Conservation (phyloP, 2,329 filamentous ascomycete species). For the Davidsoniella neocaledoniae region DNA sequence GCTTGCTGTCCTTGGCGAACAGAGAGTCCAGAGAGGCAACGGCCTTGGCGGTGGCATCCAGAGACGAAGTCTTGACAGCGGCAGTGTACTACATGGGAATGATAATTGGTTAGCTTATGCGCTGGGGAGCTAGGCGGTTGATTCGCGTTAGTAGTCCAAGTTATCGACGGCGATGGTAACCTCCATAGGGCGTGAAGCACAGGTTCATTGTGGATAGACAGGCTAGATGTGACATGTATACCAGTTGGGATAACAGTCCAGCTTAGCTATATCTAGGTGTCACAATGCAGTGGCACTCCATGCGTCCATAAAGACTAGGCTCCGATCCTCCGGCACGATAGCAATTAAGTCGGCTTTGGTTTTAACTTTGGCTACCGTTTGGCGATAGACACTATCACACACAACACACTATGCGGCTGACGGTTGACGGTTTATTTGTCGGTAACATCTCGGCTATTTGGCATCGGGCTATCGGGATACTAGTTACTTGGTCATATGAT, state of each 20-base stretch:
- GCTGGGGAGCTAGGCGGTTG: too few relatives aligned
- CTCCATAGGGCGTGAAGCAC: too few relatives aligned
- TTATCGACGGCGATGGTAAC: too few relatives aligned
- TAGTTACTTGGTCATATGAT: not conserved
- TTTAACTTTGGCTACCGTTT: not conserved
- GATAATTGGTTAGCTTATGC: constrained; percentile 3
- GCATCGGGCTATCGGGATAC: constrained; percentile 1
- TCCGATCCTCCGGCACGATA: not conserved
- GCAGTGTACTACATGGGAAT: constrained; percentile 70
- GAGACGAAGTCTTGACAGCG: constrained; percentile 67
- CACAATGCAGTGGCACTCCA: too few relatives aligned
- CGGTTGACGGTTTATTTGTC: not conserved
- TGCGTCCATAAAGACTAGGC: too few relatives aligned
- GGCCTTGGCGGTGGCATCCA: constrained; percentile 74
- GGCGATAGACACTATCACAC: not conserved
- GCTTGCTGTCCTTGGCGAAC: constrained; percentile 71
- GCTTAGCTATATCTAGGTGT: too few relatives aligned
- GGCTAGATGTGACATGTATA: too few relatives aligned
- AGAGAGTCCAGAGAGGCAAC: constrained; percentile 53
- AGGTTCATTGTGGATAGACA: too few relatives aligned
- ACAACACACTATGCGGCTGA: not conserved
- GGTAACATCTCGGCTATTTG: constrained; percentile 1
- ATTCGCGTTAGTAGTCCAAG: too few relatives aligned
- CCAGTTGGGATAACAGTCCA: too few relatives aligned
- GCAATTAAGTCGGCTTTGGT: not conserved